Percentiles rank a stretch among this genome's conserved stretches.
Evolutionary conservation across 2,329 filamentous ascomycete species (phyloP).

Genomic region (Hymenotorrendiella dingleyae): DNA sequence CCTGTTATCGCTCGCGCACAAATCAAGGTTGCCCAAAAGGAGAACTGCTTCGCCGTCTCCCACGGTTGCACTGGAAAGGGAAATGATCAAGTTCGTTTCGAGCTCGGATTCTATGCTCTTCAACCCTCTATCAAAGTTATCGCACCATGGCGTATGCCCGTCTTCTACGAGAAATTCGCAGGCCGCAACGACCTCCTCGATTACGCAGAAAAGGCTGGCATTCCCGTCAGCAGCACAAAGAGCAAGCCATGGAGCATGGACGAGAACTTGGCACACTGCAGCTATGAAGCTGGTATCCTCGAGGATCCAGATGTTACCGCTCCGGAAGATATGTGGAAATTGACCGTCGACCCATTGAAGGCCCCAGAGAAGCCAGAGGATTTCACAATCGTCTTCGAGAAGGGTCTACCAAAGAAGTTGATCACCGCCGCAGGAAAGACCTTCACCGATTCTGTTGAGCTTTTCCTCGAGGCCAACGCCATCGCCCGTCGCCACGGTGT

Average conservation of each 20-base stretch:
- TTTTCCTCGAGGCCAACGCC: slow-evolving; percentile 67
- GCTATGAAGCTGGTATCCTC: slow-evolving; percentile 73
- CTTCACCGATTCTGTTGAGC: slow-evolving; percentile 62
- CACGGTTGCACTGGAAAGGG: slow-evolving; percentile 59
- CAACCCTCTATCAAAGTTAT: slow-evolving; percentile 65
- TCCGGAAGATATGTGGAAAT: slow-evolving; percentile 75
- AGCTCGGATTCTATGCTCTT: slow-evolving; percentile 54
- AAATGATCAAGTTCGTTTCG: slow-evolving; percentile 62
- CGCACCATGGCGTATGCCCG: slow-evolving; percentile 66
- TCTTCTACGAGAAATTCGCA: slow-evolving; percentile 65
- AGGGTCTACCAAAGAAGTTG: slow-evolving; percentile 68
- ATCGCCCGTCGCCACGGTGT: slow-evolving; percentile 69
- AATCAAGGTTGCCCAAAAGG: slow-evolving; percentile 57
- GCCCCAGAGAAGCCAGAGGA: slow-evolving; percentile 67
- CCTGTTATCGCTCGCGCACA: slow-evolving; percentile 65
- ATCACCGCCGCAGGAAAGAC: slow-evolving; percentile 49
- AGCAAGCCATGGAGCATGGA: slow-evolving; percentile 64
- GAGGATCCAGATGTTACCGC: slow-evolving; percentile 60
- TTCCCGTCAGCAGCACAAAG: slow-evolving; percentile 69
- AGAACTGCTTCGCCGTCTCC: slow-evolving; percentile 43
- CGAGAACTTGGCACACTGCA: slow-evolving; percentile 70
- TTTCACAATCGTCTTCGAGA: slow-evolving; percentile 66
- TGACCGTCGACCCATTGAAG: slow-evolving; percentile 60
- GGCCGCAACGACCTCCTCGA: slow-evolving; percentile 68
- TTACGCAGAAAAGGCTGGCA: slow-evolving; percentile 60